phyloP scores from a whole-genome alignment of 2,329 filamentous ascomycete genomes.

The Teratosphaeria viscida region DNA sequence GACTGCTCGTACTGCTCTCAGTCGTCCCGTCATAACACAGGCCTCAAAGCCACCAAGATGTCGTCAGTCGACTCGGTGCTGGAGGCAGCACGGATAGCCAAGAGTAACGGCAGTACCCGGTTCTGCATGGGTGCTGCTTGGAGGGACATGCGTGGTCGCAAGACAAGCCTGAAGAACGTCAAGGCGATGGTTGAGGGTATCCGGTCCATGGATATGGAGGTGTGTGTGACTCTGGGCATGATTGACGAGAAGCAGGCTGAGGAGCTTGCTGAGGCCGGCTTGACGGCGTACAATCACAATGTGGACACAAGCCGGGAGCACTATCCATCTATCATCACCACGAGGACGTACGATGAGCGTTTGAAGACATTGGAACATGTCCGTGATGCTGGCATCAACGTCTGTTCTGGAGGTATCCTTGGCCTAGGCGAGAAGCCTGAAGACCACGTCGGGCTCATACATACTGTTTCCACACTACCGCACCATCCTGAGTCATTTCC shows the following conservation, averaged over 20 bases:
- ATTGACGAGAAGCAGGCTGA: constrained; percentile 66
- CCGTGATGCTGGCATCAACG: constrained; percentile 75
- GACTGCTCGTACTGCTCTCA: constrained; percentile 92
- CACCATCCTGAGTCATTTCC: constrained; percentile 82
- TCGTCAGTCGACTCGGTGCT: constrained; percentile 72
- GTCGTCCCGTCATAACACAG: constrained; percentile 68
- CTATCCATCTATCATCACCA: constrained; percentile 78
- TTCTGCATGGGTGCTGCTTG: constrained; percentile 96
- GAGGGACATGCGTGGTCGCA: constrained; percentile 87
- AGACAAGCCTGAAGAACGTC: constrained; percentile 72
- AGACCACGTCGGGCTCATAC: constrained; percentile 72
- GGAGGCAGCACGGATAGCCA: constrained; percentile 63
- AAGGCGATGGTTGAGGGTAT: constrained; percentile 79
- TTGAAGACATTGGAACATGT: constrained; percentile 70
- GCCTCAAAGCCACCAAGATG: constrained; percentile 69
- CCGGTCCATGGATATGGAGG: constrained; percentile 73
- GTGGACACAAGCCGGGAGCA: constrained; percentile 83
- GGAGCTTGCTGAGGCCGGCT: constrained; percentile 70
- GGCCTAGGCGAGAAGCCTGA: constrained; percentile 69
- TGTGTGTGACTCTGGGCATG: constrained; percentile 90
- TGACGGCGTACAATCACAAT: constrained; percentile 93
- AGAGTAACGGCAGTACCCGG: constrained; percentile 73
- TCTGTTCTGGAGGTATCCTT: constrained; percentile 82
- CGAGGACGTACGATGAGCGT: constrained; percentile 77
- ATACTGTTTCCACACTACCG: constrained; percentile 72